phyloP scores from a whole-genome alignment of 2,329 filamentous ascomycete genomes.

The Curvularia lunata region DNA sequence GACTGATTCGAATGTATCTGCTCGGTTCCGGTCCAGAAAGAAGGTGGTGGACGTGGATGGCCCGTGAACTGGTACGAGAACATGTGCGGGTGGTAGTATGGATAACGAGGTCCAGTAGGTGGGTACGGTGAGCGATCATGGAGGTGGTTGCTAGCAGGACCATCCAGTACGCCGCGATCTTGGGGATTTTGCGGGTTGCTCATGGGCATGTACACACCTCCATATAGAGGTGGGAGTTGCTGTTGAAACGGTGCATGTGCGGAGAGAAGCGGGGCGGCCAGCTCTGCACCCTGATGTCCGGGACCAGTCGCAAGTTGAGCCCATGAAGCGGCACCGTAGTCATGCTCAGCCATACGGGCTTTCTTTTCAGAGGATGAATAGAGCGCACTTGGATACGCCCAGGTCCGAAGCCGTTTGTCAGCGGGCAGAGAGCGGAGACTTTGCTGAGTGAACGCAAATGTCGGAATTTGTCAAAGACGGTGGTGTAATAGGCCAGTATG shows the following conservation, averaged over 20 bases:
- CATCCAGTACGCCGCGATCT: slow-evolving; percentile 16
- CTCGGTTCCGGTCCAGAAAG: slow-evolving; percentile 21
- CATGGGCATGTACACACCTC: slow-evolving; percentile 12
- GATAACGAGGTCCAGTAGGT: slow-evolving; percentile 14
- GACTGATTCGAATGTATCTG: slow-evolving; percentile 10
- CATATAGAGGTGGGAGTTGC: slow-evolving; percentile 21
- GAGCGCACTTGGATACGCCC: not conserved
- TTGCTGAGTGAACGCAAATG: not conserved
- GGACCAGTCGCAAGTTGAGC: slow-evolving; percentile 25
- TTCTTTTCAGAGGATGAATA: slow-evolving; percentile 5
- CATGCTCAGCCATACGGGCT: slow-evolving; percentile 38
- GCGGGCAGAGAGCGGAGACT: slow-evolving; percentile 1
- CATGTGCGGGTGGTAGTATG: slow-evolving; percentile 18
- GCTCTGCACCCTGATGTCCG: slow-evolving; percentile 27
- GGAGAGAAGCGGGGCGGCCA: slow-evolving; percentile 27
- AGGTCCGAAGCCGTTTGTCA: not conserved
- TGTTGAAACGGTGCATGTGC: slow-evolving; percentile 23
- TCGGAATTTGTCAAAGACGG: not conserved
- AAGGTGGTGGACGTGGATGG: slow-evolving; percentile 28
- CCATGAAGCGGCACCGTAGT: slow-evolving; percentile 28
- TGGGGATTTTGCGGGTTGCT: slow-evolving; percentile 19
- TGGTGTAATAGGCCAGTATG: not conserved
- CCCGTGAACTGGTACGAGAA: slow-evolving; percentile 12
- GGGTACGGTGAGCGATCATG: slow-evolving; percentile 17
- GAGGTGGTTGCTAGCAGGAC: slow-evolving; percentile 16